Percentiles rank a stretch among this genome's conserved stretches.
Conservation (phyloP, 2,329 filamentous ascomycete genomes). For the Gyromitra esculenta region DNA sequence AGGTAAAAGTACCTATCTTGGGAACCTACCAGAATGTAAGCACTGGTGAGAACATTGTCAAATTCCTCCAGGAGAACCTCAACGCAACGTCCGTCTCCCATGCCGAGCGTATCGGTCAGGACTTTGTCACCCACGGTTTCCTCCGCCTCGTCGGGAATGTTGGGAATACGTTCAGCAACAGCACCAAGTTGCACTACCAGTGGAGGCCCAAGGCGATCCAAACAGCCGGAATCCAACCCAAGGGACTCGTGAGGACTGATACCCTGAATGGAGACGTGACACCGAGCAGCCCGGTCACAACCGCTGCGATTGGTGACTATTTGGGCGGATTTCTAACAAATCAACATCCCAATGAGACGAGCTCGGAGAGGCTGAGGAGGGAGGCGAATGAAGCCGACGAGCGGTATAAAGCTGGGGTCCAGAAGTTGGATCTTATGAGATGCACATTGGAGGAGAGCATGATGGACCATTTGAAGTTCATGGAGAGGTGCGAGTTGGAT, state of each 20-base stretch:
- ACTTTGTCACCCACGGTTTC: constrained; percentile 85
- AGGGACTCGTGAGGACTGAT: constrained; percentile 39
- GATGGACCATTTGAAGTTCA: constrained; percentile 88
- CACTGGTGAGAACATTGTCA: constrained; percentile 89
- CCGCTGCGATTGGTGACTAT: constrained; percentile 86
- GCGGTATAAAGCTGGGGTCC: constrained; percentile 86
- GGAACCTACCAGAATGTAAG: constrained; percentile 95
- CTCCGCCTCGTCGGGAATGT: constrained; percentile 92
- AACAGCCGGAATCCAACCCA: constrained; percentile 69
- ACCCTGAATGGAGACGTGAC: constrained; percentile 63
- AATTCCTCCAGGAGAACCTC: constrained; percentile 92
- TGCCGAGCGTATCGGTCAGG: constrained; percentile 93
- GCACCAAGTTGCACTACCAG: constrained; percentile 96
- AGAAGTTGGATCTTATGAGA: constrained; percentile 86
- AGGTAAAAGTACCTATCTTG: constrained; percentile 93
- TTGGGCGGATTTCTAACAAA: constrained; percentile 93
- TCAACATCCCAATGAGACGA: constrained; percentile 90
- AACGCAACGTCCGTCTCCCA: constrained; percentile 84
- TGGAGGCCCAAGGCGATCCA: constrained; percentile 95
- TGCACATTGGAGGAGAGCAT: constrained; percentile 97
- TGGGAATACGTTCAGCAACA: constrained; percentile 95
- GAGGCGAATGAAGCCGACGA: constrained; percentile 92
- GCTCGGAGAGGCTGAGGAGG: constrained; percentile 82
- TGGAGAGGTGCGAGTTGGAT: constrained; percentile 96
- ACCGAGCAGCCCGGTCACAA: constrained; percentile 78